Conservation (phyloP, 176 grass and related monocot species). For the Dactylis glomerata region DNA sequence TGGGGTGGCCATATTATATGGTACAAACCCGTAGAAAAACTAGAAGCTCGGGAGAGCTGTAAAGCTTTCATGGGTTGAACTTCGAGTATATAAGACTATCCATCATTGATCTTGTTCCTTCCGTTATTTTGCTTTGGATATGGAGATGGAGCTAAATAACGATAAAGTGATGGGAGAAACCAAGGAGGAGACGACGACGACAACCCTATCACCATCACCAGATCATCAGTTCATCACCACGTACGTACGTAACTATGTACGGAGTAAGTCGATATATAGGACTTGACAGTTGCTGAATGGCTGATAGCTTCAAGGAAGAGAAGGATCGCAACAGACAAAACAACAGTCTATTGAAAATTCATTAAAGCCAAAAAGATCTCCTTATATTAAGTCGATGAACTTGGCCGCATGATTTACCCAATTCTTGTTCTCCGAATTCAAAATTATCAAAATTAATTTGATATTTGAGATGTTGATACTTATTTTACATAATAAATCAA, state of each 20-base stretch:
- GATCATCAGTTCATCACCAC: background rate
- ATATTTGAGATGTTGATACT: too few relatives aligned
- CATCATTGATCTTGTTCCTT: conserved; percentile 16
- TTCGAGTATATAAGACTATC: background rate
- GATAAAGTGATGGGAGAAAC: background rate
- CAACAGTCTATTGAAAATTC: background rate
- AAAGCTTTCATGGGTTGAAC: background rate
- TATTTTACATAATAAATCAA: too few relatives aligned
- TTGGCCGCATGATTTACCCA: too few relatives aligned
- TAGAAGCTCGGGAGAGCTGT: background rate
- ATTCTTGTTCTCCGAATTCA: too few relatives aligned
- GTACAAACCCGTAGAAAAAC: background rate
- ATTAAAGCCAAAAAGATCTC: too few relatives aligned
- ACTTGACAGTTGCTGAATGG: background rate
- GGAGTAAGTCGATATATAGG: background rate
- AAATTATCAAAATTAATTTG: too few relatives aligned
- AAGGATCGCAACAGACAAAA: background rate
- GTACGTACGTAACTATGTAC: background rate
- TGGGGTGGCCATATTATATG: background rate
- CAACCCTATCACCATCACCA: background rate
- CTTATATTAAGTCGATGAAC: too few relatives aligned
- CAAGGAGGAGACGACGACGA: background rate
- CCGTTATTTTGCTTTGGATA: conserved; percentile 22
- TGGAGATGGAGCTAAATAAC: background rate
- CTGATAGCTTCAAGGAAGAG: background rate